Evolutionary conservation across 2,329 filamentous ascomycete genomes (phyloP).

Genomic region (Epichloe glyceriae): DNA sequence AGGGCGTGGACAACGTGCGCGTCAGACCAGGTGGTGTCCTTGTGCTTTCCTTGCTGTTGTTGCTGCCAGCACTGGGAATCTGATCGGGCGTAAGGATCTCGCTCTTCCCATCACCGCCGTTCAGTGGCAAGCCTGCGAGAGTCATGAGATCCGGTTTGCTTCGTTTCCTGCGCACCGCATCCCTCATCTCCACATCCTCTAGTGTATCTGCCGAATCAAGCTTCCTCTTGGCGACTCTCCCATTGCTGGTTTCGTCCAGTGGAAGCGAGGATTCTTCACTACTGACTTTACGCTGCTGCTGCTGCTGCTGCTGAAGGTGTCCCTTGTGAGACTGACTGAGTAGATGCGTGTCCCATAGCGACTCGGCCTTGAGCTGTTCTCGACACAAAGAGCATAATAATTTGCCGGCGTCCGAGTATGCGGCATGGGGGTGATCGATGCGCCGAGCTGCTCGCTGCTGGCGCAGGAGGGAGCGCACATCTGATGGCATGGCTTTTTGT

Average conservation of each 20-base stretch:
- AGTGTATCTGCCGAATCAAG: conserved; percentile 16
- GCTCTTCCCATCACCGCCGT: conserved; percentile 7
- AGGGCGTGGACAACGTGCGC: conserved; percentile 39
- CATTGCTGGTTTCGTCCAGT: conserved; percentile 6
- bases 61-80: conserved; percentile 10
- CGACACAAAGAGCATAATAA: conserved; percentile 56
- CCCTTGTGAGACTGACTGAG: conserved; percentile 30
- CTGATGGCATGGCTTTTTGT: conserved; percentile 44
- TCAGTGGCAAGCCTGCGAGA: not conserved
- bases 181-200: conserved; percentile 24
- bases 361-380: conserved; percentile 50
- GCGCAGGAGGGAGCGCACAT: conserved; percentile 67
- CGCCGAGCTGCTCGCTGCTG: conserved; percentile 63
- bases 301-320: conserved; percentile 12
- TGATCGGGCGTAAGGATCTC: conserved; percentile 10
- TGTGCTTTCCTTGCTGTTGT: conserved; percentile 9
- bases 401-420: conserved; percentile 55
- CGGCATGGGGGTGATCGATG: conserved; percentile 55
- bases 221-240: conserved; percentile 20
- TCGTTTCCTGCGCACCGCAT: conserved; percentile 29
- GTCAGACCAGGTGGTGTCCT: conserved; percentile 16
- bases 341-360: conserved; percentile 53
- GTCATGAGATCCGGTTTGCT: conserved; percentile 25
- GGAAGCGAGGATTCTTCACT: conserved; percentile 8
- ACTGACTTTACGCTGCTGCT: conserved; percentile 1